Percentiles rank a stretch among this genome's conserved stretches.
Conservation (phyloP, 495 filamentous ascomycete species). For the Aspergillus panamensis region DNA sequence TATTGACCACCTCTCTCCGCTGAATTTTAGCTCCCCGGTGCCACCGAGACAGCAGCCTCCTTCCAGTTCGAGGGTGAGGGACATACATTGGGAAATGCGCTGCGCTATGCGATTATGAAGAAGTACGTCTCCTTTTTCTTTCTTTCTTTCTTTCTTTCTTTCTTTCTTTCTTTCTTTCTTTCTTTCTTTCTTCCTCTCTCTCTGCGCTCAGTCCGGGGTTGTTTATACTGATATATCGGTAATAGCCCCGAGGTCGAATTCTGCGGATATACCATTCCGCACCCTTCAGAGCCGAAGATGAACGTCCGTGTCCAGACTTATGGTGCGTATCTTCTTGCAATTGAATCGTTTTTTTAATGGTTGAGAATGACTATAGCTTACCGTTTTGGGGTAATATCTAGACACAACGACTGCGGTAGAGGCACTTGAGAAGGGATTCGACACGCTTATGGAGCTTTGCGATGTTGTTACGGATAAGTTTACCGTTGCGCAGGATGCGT, state of each 20-base stretch:
- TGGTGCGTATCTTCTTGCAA: conserved; percentile 46
- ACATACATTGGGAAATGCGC: conserved; percentile 90
- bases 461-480: conserved; percentile 90
- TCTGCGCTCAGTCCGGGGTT: not conserved
- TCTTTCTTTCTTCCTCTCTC: not conserved
- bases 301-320: conserved; percentile 95
- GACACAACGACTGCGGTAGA: conserved; percentile 77
- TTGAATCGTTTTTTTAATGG: not conserved
- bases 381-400: conserved; percentile 28
- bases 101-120: conserved; percentile 96
- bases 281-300: conserved; percentile 95
- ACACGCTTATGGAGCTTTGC: conserved; percentile 83
- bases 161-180: not conserved
- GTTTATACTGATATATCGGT: conserved; percentile 6
- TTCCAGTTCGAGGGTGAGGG: conserved; percentile 92
- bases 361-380: not conserved
- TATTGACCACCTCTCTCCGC: not conserved
- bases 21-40: conserved; percentile 60
- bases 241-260: conserved; percentile 88
- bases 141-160: not conserved
- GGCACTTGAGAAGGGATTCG: conserved; percentile 83
- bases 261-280: conserved; percentile 96
- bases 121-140: conserved; percentile 58
- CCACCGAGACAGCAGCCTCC: conserved; percentile 65
- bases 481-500: conserved; percentile 59